Evolutionary conservation across 2,329 filamentous ascomycete species (phyloP).

Genomic region (Stromatinia cepivora): DNA sequence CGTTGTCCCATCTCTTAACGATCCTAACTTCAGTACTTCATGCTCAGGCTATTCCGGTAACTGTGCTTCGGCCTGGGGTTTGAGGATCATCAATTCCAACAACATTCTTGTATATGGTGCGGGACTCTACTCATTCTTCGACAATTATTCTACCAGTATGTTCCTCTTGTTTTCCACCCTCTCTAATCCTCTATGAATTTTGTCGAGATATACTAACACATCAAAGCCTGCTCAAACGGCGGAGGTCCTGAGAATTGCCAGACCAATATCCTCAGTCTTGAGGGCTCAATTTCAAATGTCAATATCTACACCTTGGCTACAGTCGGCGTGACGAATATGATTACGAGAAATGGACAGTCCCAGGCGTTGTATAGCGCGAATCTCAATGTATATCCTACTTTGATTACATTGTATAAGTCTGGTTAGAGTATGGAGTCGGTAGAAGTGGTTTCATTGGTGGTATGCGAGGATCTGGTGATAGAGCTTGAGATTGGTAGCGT

Average conservation of each 20-base stretch:
- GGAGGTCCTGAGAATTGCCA: conserved; percentile 30
- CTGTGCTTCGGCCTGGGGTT: conserved; percentile 63
- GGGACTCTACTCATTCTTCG: conserved; percentile 61
- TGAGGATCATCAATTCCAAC: conserved; percentile 56
- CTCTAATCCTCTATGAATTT: neutral
- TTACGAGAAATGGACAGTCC: conserved; percentile 26
- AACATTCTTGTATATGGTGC: conserved; percentile 53
- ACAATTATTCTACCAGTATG: conserved; percentile 49
- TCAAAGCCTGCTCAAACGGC: conserved; percentile 27
- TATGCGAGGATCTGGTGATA: neutral
- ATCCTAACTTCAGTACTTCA: conserved; percentile 51
- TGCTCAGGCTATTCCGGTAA: conserved; percentile 44
- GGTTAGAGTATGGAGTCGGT: neutral
- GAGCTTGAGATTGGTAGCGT: neutral
- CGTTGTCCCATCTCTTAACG: conserved; percentile 42
- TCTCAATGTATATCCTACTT: conserved; percentile 26
- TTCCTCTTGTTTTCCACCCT: neutral
- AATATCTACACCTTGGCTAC: conserved; percentile 33
- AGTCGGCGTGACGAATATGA: conserved; percentile 33
- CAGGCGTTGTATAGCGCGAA: conserved; percentile 28
- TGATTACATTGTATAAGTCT: conserved; percentile 19
- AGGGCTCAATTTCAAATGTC: conserved; percentile 27
- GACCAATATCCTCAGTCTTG: conserved; percentile 31
- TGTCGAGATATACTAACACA: neutral
- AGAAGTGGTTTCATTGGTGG: neutral